phyloP scores from a whole-genome alignment of 306 rosid genomes.

The Datisca glomerata region DNA sequence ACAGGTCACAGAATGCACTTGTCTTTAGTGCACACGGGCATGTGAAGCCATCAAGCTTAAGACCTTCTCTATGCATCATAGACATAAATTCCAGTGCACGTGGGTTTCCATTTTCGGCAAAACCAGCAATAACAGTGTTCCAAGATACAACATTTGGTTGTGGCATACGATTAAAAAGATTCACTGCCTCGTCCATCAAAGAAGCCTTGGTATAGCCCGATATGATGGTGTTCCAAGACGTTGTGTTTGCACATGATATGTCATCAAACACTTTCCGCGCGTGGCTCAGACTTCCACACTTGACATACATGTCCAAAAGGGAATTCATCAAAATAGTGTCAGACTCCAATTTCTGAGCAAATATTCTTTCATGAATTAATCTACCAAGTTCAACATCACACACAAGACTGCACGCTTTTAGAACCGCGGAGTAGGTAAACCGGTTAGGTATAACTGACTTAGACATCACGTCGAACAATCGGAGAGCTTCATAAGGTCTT shows the following conservation, averaged over 20 bases:
- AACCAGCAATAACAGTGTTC: conserved; percentile 77
- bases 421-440: conserved; percentile 66
- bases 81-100: conserved; percentile 38
- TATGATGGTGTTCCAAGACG: conserved; percentile 57
- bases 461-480: conserved; percentile 35
- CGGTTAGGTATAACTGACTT: conserved; percentile 42
- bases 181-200: conserved; percentile 46
- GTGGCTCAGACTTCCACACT: conserved; percentile 58
- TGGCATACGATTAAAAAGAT: conserved; percentile 44
- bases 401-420: conserved; percentile 56
- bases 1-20: conserved; percentile 27
- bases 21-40: conserved; percentile 63
- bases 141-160: conserved; percentile 55
- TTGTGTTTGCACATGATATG: conserved; percentile 29
- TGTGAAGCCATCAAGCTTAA: conserved; percentile 58
- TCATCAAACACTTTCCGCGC: conserved; percentile 46
- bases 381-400: conserved; percentile 49
- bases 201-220: conserved; percentile 47
- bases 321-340: conserved; percentile 78
- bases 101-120: conserved; percentile 28
- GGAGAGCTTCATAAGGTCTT: conserved; percentile 40
- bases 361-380: conserved; percentile 31
- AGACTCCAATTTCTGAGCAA: conserved; percentile 25
- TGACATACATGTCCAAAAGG: conserved; percentile 79
- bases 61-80: conserved; percentile 45